Evolutionary conservation across 805 yeast species (phyloP), one percentile per base, ranked within the genome.

Genomic region (Metschnikowia lochheadii): DNA sequence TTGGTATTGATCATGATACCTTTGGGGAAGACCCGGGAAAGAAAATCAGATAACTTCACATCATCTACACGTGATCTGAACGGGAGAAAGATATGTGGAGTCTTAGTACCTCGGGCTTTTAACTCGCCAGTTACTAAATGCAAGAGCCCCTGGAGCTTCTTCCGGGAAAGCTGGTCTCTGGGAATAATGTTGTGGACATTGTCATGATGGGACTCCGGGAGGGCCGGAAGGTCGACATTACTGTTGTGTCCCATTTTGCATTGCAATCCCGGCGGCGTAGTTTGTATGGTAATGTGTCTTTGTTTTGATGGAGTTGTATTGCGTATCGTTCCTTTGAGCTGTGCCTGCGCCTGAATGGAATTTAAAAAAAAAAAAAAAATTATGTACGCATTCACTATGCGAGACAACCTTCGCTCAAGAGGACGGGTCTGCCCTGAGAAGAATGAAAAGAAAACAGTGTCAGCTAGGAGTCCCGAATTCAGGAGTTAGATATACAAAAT

Each of bases 51-150:
- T 26, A 89, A 71, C 43, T 79, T 82, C 39, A 72, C 68, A 60
- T 85, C 89, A 46, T 80, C 79, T 49, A 81, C 79, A 53, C 82
- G 81, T 1, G 91, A 85, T 48, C 96, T 69, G 68, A 85, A 88
- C 0, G 96, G 94, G 35, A 90, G 73, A 57, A 89, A 74, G 1
- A 90, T 65, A 49, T 83, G 83, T 6, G 95, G 95, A 0, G 88
- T 79, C 58, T 83, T 81, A 1, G 87, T 70, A 6, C 61, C 62
- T 50, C 83, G 76, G 8, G 71, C 70, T 62, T 89, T 89, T 54
- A 90, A 66, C 53, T 86, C 90, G 5, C 80, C 79, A 0, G 96
- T 88, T 40, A 89, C 80, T 23, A 76, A 60, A 64, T 87, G 94
- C 36, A 89, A 77, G 26, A 85, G 73, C 29, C 80, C 81, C 62